Conservation (phyloP, 257 asterid genomes). For the Solanum appendiculatum region DNA sequence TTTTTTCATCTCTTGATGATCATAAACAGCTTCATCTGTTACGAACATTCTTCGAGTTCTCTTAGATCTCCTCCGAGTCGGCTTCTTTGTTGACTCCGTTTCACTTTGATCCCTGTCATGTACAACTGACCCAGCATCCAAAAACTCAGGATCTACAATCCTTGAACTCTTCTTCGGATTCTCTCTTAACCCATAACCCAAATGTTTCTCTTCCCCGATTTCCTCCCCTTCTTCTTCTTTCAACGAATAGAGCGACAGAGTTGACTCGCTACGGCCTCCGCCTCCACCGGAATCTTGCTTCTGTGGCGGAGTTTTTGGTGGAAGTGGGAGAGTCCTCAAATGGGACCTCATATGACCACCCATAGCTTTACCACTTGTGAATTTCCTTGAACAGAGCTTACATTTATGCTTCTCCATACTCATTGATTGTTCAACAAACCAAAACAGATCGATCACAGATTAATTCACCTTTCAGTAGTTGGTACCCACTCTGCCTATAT, state of each 20-base stretch:
- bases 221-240: slow-evolving; percentile 3
- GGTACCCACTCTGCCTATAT: background rate
- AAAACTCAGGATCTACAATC: slow-evolving; percentile 26
- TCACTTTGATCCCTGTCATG: slow-evolving; percentile 22
- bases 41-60: slow-evolving; percentile 15
- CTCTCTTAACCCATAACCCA: slow-evolving; percentile 15
- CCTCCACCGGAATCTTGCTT: slow-evolving; percentile 1
- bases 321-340: slow-evolving; percentile 39
- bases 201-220: slow-evolving; percentile 1
- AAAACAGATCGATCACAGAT: background rate
- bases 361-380: slow-evolving; percentile 50
- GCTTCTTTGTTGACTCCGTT: slow-evolving; percentile 30
- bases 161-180: slow-evolving; percentile 25
- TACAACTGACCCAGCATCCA: slow-evolving; percentile 19
- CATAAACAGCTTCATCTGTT: background rate
- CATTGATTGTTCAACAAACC: slow-evolving; percentile 1
- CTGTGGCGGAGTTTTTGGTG: slow-evolving; percentile 33
- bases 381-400: slow-evolving; percentile 45
- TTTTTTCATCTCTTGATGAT: background rate
- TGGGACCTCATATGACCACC: slow-evolving; percentile 80
- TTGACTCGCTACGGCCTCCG: slow-evolving; percentile 19
- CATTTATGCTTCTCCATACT: slow-evolving; percentile 45
- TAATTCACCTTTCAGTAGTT: background rate
- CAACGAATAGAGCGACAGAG: slow-evolving; percentile 17
- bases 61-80: slow-evolving; percentile 29